Conservation (phyloP, 1,284 basidiomycete genomes). For the Pseudozyma pruni region DNA sequence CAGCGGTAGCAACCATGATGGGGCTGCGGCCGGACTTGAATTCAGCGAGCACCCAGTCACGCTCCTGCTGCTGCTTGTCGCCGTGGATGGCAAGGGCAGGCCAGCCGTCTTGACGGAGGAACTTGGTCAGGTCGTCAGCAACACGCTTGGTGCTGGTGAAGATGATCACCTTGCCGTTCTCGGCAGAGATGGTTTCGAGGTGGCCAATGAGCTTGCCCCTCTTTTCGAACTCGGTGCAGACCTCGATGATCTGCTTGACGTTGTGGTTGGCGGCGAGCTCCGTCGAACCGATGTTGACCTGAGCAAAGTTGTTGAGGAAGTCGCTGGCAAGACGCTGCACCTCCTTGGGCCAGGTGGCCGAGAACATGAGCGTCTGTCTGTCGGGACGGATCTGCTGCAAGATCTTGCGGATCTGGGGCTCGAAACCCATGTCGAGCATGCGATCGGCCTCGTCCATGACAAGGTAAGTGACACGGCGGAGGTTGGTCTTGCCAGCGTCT, state of each 20-base stretch:
- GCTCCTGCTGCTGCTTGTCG: conserved; percentile 88
- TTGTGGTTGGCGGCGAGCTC: conserved; percentile 98
- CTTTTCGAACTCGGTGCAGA: conserved; percentile 98
- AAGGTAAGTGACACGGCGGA: conserved; percentile 93
- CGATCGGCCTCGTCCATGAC: conserved; percentile 99
- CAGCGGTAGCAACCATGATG: conserved; percentile 85
- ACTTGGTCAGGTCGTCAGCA: conserved; percentile 95
- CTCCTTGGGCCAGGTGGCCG: conserved; percentile 99
- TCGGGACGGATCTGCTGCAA: conserved; percentile 95
- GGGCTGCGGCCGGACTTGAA: conserved; percentile 98
- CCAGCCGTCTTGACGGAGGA: conserved; percentile 79
- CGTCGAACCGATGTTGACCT: conserved; percentile 99
- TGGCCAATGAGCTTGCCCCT: conserved; percentile 95
- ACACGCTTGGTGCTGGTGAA: conserved; percentile 98
- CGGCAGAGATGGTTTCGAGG: conserved; percentile 92
- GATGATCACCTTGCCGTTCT: conserved; percentile 98
- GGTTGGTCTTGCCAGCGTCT: conserved; percentile 93
- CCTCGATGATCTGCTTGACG: conserved; percentile 92
- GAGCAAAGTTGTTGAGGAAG: conserved; percentile 94
- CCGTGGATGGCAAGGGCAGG: conserved; percentile 97
- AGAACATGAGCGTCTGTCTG: conserved; percentile 84
- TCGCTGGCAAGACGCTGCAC: conserved; percentile 97
- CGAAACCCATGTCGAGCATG: conserved; percentile 99
- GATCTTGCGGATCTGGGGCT: conserved; percentile 98
- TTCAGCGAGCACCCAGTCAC: conserved; percentile 98